A percentile compares a stretch with the other conserved stretches of the same genome.
phyloP scores from a whole-genome alignment of 768 basidiomycete genomes.

The Lanmaoa pseudosensibilis region DNA sequence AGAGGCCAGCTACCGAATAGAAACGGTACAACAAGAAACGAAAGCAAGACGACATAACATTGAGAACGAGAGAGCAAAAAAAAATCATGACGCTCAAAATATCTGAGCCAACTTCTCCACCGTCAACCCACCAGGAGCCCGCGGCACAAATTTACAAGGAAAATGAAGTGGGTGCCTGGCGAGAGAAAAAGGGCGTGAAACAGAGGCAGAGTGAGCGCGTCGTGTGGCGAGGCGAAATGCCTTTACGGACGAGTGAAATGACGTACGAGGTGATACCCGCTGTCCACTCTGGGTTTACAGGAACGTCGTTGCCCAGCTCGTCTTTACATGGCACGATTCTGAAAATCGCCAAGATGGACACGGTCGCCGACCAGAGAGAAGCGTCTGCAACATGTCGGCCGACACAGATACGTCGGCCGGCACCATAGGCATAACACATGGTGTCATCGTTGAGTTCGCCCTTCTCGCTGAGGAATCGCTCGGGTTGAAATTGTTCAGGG shows the following conservation, averaged over 20 bases:
- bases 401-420: slow-evolving; percentile 40
- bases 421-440: slow-evolving; percentile 35
- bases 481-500: slow-evolving; percentile 37
- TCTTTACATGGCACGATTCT: slow-evolving; percentile 32
- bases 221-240: background rate
- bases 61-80: background rate
- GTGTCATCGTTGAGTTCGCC: slow-evolving; percentile 31
- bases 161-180: slow-evolving; percentile 27
- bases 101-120: slow-evolving; percentile 19
- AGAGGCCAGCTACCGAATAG: background rate
- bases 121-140: slow-evolving; percentile 15
- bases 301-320: slow-evolving; percentile 24
- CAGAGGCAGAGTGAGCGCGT: background rate
- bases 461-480: slow-evolving; percentile 31
- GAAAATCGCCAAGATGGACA: slow-evolving; percentile 36
- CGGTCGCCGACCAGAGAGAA: slow-evolving; percentile 38
- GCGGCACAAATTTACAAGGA: slow-evolving; percentile 28
- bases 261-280: slow-evolving; percentile 31
- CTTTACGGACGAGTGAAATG: background rate
- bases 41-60: background rate
- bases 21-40: background rate
- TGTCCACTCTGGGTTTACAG: slow-evolving; percentile 23
- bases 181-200: background rate
- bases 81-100: slow-evolving; percentile 11
- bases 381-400: slow-evolving; percentile 45